Conservation (phyloP, 371 early-diverging fungal genomes). For the Saksenaea vasiformis region DNA sequence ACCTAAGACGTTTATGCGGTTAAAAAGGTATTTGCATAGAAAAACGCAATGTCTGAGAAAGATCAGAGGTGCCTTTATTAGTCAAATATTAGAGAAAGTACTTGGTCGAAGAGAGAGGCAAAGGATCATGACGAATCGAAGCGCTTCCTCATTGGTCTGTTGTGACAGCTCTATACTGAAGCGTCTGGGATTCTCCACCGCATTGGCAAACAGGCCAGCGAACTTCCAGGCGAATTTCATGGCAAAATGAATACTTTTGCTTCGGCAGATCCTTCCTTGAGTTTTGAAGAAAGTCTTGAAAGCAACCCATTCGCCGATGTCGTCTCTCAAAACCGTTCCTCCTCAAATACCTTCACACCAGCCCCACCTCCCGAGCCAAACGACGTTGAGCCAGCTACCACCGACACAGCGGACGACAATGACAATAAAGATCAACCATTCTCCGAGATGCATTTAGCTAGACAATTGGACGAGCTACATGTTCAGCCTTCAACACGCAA, state of each 20-base stretch:
- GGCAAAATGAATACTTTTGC: slow-evolving; percentile 12
- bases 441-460: not conserved
- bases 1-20: too few species aligned
- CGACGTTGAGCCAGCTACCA: not conserved
- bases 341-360: not conserved
- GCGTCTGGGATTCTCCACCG: not conserved
- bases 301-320: slow-evolving; percentile 48
- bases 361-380: not conserved
- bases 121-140: not conserved
- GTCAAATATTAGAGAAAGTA: too few species aligned
- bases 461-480: not conserved
- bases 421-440: slow-evolving; percentile 5
- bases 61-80: too few species aligned
- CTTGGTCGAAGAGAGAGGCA: too few species aligned
- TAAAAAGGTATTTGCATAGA: too few species aligned
- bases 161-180: not conserved
- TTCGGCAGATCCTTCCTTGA: not conserved
- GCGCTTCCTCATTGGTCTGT: not conserved
- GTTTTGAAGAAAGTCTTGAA: slow-evolving; percentile 26
- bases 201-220: not conserved
- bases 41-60: too few species aligned
- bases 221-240: not conserved
- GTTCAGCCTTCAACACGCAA: not conserved
- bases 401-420: not conserved
- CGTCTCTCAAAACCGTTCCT: slow-evolving; percentile 9